phyloP scores from a whole-genome alignment of 139 green algal genomes.

The Tetraselmis striata region DNA sequence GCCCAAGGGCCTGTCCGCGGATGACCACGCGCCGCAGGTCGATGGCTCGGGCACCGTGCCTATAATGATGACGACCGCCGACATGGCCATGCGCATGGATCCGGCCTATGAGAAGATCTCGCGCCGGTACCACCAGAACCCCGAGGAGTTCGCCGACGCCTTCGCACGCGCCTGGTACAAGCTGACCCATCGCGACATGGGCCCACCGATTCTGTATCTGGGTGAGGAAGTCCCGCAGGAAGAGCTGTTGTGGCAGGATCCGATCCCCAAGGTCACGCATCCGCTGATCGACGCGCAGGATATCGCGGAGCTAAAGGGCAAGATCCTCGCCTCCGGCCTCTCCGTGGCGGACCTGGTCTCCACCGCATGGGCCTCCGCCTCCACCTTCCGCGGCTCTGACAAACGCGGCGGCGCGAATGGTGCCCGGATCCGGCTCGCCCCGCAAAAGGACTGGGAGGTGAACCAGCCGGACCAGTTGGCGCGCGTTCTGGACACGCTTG shows the following conservation, averaged over 20 bases:
- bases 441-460: not conserved
- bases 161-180: slow-evolving; percentile 13
- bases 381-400: not conserved
- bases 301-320: slow-evolving; percentile 12
- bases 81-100: slow-evolving; percentile 31
- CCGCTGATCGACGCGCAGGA: slow-evolving; percentile 10
- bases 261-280: slow-evolving; percentile 13
- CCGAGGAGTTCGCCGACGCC: not conserved
- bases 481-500: not conserved
- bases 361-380: not conserved
- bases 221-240: slow-evolving; percentile 5
- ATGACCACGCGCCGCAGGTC: not conserved
- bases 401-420: slow-evolving; percentile 8
- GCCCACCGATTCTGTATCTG: slow-evolving; percentile 11
- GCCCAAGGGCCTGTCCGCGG: not conserved
- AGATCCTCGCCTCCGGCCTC: not conserved
- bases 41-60: no score
- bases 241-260: slow-evolving; percentile 21
- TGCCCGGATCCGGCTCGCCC: not conserved
- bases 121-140: slow-evolving; percentile 12
- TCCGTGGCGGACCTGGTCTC: not conserved
- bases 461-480: not conserved
- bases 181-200: slow-evolving; percentile 23
- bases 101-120: slow-evolving; percentile 19
- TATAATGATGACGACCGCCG: slow-evolving; percentile 38